Evolutionary conservation across 257 asterid species (phyloP), one percentile per base, ranked within the genome.

Genomic region (Solanum virginianum): DNA sequence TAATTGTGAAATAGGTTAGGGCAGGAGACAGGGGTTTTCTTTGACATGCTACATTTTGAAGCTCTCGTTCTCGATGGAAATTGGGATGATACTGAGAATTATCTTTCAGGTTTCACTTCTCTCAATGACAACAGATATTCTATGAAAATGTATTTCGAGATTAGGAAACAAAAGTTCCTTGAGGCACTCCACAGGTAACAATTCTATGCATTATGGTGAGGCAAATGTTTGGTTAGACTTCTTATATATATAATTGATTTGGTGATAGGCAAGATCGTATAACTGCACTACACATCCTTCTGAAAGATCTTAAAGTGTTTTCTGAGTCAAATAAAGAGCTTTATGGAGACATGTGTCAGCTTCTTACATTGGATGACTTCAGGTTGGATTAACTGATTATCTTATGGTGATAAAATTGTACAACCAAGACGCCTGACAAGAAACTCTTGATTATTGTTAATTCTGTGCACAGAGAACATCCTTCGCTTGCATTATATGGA

Each of bases 151-250:
- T 94, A 88, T 87, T 93, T 94, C 26, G 98, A 94, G 87, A 87
- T 94, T 41, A 88, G 96, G 92, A 94, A 94, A 91, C 98, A 95
- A 82, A 93, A 91, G 90, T 95, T 86, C 89, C 93, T 93, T 10
- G 98, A 94, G 92, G 91, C 98, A 36, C 89, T 95, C 18, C 96
- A 95, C 88, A 92, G 77, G 98, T 95, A 87, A 86, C 89, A 85
- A 65, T 17, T 18, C 77, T 47, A 20, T 74, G 57, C 43, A 74
- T 47, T 45, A 8, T 74, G 22, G 22, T 14, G n/a, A 22, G 39
- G 77, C 77, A 17, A 39, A 39, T 8, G 26, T 69, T 69, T 69
- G 15, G 54, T 20, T 49, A 74, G 47, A n/a, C 39, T 3, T 45
- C 59, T 45, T 45, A 45, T 45, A 62, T 8, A 71, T 7, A 71